Base-by-base conservation (phyloP, 169 alveolate species). In the Plasmodium vivax region DNA sequence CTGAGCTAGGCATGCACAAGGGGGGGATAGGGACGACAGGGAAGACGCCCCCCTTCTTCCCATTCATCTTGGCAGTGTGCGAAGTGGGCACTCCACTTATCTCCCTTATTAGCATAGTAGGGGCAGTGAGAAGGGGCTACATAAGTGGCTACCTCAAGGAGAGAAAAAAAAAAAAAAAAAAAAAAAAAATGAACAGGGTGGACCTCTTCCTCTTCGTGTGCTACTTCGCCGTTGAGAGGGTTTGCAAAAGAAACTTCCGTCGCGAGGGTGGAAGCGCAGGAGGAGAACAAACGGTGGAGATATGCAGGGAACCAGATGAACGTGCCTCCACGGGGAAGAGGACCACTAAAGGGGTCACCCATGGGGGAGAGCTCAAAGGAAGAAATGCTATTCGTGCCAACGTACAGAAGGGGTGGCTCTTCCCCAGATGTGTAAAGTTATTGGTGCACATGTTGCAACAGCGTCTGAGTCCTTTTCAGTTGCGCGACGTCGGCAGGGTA, bases 1-100 rank as follows among this genome's bases (percentile, higher is more conserved):
- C 43, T 0, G 6, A 43, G 34, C 16, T 85, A 3, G 85, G 83
- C 38, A 1, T 68, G 43, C 56, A 75, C 6, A 74, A 19, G 30
- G 56, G 56, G 34, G 14, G 36, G 56, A 30, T 27, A 19, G 93
- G 68, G n/a, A n/a, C n/a, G n/a, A n/a, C n/a, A n/a, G n/a, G n/a
- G n/a, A n/a, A n/a, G 16, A 32, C 51, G 16, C 8, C 56, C 34
- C 43, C 79, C 6, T 75, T 47, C 68, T 85, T 74, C 68, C 68
- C 23, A 74, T 85, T 34, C 81, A 34, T 85, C 16, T 14, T 85
- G 81, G 68, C 30, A 3, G 79, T 85, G 79, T 85, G 93, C 23
- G 93, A 85, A 77, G 34, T 85, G 27, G 79, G 43, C 62, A 85
- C 85, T 3, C 93, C 93, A 14, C 32, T 85, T 74, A 75, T 38